Evolutionary conservation across 345 rosid species (phyloP).

Genomic region (Rhodamnia argentea): DNA sequence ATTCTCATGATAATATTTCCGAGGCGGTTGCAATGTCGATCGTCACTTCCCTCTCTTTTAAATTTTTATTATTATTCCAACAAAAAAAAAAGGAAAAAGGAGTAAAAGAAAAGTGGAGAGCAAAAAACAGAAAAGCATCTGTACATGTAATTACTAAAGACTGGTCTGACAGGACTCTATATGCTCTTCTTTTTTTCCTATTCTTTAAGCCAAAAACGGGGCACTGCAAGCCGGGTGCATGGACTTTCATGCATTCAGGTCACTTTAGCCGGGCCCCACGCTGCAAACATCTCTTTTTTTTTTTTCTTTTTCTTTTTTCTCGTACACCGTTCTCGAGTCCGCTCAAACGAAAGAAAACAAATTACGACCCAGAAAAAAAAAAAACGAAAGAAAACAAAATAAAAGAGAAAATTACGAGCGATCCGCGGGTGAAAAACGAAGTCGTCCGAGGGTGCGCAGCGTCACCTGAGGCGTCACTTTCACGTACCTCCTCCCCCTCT

Average conservation of each 20-base stretch:
- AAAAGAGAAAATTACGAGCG: background rate
- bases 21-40: background rate
- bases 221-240: background rate
- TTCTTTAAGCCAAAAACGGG: background rate
- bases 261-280: background rate
- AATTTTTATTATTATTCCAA: background rate
- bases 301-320: too few relatives aligned
- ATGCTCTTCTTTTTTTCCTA: too few relatives aligned
- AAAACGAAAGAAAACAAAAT: background rate
- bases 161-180: background rate
- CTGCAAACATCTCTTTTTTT: background rate
- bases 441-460: background rate
- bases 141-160: background rate
- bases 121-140: background rate
- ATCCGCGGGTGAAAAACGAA: background rate
- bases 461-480: slow-evolving; percentile 4
- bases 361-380: background rate
- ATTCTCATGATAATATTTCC: background rate
- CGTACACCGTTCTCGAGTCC: background rate
- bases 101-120: background rate
- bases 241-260: background rate
- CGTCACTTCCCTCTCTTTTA: background rate
- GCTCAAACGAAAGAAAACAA: background rate
- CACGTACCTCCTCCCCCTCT: background rate
- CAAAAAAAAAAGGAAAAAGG: background rate